Evolutionary conservation across 2,329 filamentous ascomycete genomes (phyloP), one percentile per base, ranked within the genome.

Genomic region (Colletotrichum tanaceti): DNA sequence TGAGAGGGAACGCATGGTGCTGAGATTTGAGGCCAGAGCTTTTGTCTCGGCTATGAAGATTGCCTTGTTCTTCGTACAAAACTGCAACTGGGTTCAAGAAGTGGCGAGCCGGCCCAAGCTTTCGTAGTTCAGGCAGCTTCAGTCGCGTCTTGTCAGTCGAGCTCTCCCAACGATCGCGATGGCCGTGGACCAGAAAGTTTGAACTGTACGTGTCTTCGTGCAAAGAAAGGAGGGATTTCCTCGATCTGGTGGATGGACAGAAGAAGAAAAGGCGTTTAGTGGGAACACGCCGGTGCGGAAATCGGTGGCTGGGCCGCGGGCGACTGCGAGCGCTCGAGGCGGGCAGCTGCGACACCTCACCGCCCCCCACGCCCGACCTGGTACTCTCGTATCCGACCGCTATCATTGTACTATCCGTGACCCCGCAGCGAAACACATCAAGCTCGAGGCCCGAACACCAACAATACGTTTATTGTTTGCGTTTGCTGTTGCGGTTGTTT

Each of bases 1-100:
- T 5, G 77, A 75, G 3, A 78, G 55, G 53, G 78, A 73, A 68
- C 76, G 79, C 84, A 86, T 87, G 35, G 47, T 72, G 49, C 38
- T 24, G 43, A 35, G 13, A 18, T 47, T 47, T 20, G 24, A 47
- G 43, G 41, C 32, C n/a, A 47, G 24, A 22, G n/a, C 24, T 28
- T 46, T 47, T 28, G 43, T 38, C 28, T 20, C 41, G 41, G n/a
- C 46, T 28, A 20, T 5, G 46, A 18, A 16, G 11, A 20, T 20
- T 2, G 43, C 18, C 7, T 22, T 58, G 28, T 2, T 44, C n/a
- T 59, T 58, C 50, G 28, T 58, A 32, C 44, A 49, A 41, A 39
- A 50, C 58, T 55, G 46, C 53, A 13, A 54, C 58, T 28, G 43
- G 35, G 53, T 58, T 39, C 20, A 46, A 62, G 32, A 35, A 2